phyloP scores from a whole-genome alignment of 768 basidiomycete species.

The Plicaturopsis crispa region DNA sequence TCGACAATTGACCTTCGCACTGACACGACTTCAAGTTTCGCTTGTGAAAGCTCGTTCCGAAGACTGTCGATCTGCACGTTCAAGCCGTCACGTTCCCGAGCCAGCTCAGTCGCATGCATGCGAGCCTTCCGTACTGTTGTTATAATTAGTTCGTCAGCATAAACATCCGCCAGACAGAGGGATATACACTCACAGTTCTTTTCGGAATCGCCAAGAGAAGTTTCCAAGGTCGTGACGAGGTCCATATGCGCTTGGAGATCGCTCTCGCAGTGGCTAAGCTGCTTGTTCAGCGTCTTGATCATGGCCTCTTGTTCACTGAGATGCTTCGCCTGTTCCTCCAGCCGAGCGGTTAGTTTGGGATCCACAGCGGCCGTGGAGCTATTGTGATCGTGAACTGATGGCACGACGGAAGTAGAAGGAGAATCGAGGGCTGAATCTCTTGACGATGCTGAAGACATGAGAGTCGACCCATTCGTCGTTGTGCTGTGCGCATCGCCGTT shows the following conservation, averaged over 20 bases:
- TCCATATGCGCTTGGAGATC: conserved; percentile 92
- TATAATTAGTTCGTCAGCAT: conserved; percentile 8
- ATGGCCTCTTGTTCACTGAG: conserved; percentile 82
- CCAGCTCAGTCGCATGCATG: conserved; percentile 87
- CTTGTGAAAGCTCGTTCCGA: conserved; percentile 65
- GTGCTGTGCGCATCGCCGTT: conserved; percentile 49
- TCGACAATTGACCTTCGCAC: conserved; percentile 77
- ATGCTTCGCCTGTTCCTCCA: conserved; percentile 71
- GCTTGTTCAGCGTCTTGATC: conserved; percentile 93
- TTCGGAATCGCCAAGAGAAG: conserved; percentile 85
- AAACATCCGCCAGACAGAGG: conserved; percentile 1
- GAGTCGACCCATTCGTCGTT: conserved; percentile 53
- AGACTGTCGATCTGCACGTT: conserved; percentile 58
- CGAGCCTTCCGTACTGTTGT: conserved; percentile 81
- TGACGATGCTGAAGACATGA: conserved; percentile 45
- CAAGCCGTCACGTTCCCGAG: conserved; percentile 76
- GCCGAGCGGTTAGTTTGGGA: conserved; percentile 43
- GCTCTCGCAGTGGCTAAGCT: conserved; percentile 85
- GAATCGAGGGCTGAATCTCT: conserved; percentile 66
- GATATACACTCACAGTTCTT: conserved; percentile 67
- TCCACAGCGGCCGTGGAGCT: conserved; percentile 39
- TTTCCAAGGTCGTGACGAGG: conserved; percentile 76
- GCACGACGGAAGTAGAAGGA: conserved; percentile 52
- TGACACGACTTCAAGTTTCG: conserved; percentile 71
- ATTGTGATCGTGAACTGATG: conserved; percentile 21